Conservation (phyloP, 495 filamentous ascomycete genomes). For the Cercophora newfieldiana region DNA sequence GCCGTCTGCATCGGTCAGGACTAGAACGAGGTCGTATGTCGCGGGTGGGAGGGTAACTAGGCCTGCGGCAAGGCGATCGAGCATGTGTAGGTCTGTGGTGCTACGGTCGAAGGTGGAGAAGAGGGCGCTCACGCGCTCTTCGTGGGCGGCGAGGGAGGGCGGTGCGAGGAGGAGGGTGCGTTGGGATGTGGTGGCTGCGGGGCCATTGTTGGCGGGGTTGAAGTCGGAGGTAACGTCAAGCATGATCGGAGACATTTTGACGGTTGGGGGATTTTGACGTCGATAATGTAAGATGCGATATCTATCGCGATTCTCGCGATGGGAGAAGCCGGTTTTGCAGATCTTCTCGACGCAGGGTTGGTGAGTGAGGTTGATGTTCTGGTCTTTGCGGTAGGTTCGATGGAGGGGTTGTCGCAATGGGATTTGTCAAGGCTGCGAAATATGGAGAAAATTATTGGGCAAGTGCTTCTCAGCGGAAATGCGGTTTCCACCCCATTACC, state of each 20-base stretch:
- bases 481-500: slow-evolving; percentile 28
- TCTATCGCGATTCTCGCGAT: background rate
- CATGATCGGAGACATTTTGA: slow-evolving; percentile 28
- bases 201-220: slow-evolving; percentile 25
- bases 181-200: slow-evolving; percentile 12
- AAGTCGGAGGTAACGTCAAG: slow-evolving; percentile 35
- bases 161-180: slow-evolving; percentile 58
- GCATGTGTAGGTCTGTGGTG: slow-evolving; percentile 92
- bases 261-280: slow-evolving; percentile 10
- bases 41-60: slow-evolving; percentile 72
- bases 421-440: slow-evolving; percentile 8
- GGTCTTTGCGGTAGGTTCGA: background rate
- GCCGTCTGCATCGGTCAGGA: slow-evolving; percentile 76
- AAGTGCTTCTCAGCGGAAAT: slow-evolving; percentile 15
- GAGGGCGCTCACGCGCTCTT: slow-evolving; percentile 46
- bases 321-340: background rate
- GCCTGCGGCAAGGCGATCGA: slow-evolving; percentile 85
- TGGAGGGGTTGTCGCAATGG: slow-evolving; percentile 1
- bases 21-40: slow-evolving; percentile 81
- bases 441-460: slow-evolving; percentile 8
- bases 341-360: background rate
- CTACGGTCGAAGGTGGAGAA: slow-evolving; percentile 56
- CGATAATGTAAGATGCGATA: background rate
- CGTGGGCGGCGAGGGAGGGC: slow-evolving; percentile 52
- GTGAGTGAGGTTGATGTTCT: background rate